These are phyloP conservation scores for Porcisia hertigi DNA, from an alignment of 208 protist species.

Conservation along the genomic window DNA sequence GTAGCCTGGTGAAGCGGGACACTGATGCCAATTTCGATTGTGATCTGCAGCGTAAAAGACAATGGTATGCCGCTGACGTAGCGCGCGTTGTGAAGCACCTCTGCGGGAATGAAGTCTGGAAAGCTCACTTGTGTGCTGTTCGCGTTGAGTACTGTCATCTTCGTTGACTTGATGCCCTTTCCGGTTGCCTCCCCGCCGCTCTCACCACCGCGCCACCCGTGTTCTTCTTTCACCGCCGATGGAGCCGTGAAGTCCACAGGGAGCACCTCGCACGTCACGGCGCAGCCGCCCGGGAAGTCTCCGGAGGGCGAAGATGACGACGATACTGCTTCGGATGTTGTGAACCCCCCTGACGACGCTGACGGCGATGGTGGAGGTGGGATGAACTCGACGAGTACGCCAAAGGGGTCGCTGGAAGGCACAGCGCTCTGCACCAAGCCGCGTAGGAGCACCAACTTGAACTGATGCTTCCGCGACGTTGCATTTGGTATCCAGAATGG, in stretches of 20 bases:
- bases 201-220: not conserved
- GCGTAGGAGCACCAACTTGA: slow-evolving; percentile 66
- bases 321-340: not conserved
- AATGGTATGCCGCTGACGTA: slow-evolving; percentile 36
- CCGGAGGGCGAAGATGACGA: slow-evolving; percentile 1
- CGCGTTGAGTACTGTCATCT: slow-evolving; percentile 30
- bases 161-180: slow-evolving; percentile 29
- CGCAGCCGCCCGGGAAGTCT: slow-evolving; percentile 53
- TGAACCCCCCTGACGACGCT: not conserved
- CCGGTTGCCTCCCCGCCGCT: not conserved
- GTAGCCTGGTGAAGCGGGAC: slow-evolving; percentile 60
- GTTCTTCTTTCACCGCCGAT: not conserved
- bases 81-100: slow-evolving; percentile 28
- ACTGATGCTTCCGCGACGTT: slow-evolving; percentile 59
- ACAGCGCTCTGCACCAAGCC: slow-evolving; percentile 39
- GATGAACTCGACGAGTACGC: slow-evolving; percentile 71
- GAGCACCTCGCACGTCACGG: slow-evolving; percentile 51
- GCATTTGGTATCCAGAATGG: slow-evolving; percentile 81
- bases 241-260: slow-evolving; percentile 5
- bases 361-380: slow-evolving; percentile 35
- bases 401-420: slow-evolving; percentile 45
- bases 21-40: slow-evolving; percentile 65
- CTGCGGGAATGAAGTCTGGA: slow-evolving; percentile 50
- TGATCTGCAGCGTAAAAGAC: slow-evolving; percentile 49
- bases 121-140: slow-evolving; percentile 47